phyloP scores from a whole-genome alignment of 345 rosid species.

The Brassica juncea region DNA sequence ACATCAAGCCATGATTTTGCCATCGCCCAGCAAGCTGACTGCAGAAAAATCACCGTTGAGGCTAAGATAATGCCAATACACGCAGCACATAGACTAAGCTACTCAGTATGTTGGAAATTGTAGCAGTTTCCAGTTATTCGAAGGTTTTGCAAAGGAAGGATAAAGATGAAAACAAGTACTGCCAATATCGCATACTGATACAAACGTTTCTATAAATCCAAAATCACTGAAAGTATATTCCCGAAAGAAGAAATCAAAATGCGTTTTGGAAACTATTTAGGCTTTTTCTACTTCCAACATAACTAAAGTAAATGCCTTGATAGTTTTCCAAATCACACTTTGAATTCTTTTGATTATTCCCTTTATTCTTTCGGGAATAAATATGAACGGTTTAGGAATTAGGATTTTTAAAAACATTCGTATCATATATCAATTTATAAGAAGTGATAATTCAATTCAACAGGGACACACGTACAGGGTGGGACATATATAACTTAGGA shows the following conservation, averaged over 20 bases:
- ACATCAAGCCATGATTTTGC: conserved; percentile 98
- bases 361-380: not conserved
- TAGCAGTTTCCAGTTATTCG: not conserved
- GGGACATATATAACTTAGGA: not conserved
- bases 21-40: conserved; percentile 99
- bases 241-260: not conserved
- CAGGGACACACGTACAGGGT: conserved; percentile 17
- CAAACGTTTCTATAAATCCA: not conserved
- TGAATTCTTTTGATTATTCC: not conserved
- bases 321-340: not conserved
- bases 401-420: not conserved
- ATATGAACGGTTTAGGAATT: not conserved
- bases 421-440: conserved; percentile 1
- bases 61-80: conserved; percentile 8
- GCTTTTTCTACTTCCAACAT: not conserved
- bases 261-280: not conserved
- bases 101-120: not conserved
- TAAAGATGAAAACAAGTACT: not conserved
- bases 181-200: not conserved
- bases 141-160: not conserved
- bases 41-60: conserved; percentile 36
- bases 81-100: not conserved
- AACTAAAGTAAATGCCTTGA: not conserved
- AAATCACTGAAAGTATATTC: not conserved
- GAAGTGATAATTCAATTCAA: conserved; percentile 1